Percentiles rank a stretch among this genome's conserved stretches.
phyloP scores from a whole-genome alignment of 2,329 filamentous ascomycete genomes.

The Aspergillus puulaauensis region DNA sequence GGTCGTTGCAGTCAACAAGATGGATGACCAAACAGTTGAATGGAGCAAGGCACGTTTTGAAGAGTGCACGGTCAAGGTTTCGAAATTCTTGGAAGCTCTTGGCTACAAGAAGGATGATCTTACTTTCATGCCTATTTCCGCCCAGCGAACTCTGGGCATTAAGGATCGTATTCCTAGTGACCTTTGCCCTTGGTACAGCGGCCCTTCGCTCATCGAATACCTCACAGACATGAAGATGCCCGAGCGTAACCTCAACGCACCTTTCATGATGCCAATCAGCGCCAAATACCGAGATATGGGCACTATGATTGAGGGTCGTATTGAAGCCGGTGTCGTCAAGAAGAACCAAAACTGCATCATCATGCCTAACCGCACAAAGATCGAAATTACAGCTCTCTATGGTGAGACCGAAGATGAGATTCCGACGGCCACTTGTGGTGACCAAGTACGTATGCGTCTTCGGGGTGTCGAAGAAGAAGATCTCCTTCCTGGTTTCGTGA shows the following conservation, averaged over 20 bases:
- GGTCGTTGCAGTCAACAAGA: slow-evolving; percentile 95
- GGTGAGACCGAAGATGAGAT: slow-evolving; percentile 97
- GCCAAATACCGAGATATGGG: slow-evolving; percentile 98
- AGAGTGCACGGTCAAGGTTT: slow-evolving; percentile 88
- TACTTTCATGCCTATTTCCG: slow-evolving; percentile 93
- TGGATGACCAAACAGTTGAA: slow-evolving; percentile 95
- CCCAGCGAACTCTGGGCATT: slow-evolving; percentile 81
- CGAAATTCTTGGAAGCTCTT: slow-evolving; percentile 83
- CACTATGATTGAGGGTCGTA: slow-evolving; percentile 96
- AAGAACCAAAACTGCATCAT: slow-evolving; percentile 83
- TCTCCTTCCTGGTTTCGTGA: slow-evolving; percentile 89
- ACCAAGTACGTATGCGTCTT: slow-evolving; percentile 88
- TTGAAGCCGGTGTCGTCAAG: slow-evolving; percentile 90
- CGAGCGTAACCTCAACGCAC: slow-evolving; percentile 93
- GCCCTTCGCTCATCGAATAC: slow-evolving; percentile 89
- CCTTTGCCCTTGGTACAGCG: slow-evolving; percentile 78
- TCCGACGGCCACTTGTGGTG: slow-evolving; percentile 76
- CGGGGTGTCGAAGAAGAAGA: slow-evolving; percentile 98
- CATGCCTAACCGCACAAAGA: slow-evolving; percentile 89
- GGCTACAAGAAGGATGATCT: slow-evolving; percentile 97
- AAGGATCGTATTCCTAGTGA: slow-evolving; percentile 81
- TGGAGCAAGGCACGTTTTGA: slow-evolving; percentile 93
- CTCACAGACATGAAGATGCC: slow-evolving; percentile 90
- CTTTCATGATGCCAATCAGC: slow-evolving; percentile 98
- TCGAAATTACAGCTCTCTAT: slow-evolving; percentile 82